Evolutionary conservation across 2,329 filamentous ascomycete genomes (phyloP).

Genomic region (Orbilia ellipsospora): DNA sequence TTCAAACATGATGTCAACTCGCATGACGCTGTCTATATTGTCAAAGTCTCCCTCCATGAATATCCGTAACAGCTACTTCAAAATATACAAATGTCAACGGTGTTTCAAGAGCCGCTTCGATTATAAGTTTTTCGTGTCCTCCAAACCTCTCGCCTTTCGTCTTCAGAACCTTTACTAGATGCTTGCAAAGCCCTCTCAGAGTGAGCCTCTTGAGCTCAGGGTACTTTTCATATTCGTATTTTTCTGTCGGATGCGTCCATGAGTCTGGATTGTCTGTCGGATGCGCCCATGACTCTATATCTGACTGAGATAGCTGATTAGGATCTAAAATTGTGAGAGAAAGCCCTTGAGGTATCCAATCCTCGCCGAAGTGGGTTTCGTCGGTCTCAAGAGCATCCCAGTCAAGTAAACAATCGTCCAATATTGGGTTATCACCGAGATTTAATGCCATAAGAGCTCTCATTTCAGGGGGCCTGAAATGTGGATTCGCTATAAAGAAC

Average conservation of each 20-base stretch:
- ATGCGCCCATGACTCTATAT: not conserved
- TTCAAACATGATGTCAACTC: too few relatives aligned
- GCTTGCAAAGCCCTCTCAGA: not conserved
- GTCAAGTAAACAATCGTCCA: not conserved
- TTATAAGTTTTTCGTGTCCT: not conserved
- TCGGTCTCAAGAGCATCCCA: not conserved
- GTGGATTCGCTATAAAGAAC: not conserved
- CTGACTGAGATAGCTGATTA: not conserved
- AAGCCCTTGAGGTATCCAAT: not conserved
- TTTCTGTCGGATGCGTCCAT: not conserved
- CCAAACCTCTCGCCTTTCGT: not conserved
- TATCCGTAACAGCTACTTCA: slow-evolving; percentile 1
- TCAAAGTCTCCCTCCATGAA: not conserved
- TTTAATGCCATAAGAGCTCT: not conserved
- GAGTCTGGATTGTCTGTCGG: not conserved
- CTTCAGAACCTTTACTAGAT: not conserved
- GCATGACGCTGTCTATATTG: too few relatives aligned
- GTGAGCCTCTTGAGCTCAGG: not conserved
- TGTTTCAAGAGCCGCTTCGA: not conserved
- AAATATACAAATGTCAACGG: not conserved
- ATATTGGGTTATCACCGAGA: not conserved
- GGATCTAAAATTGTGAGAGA: not conserved
- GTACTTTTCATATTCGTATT: not conserved
- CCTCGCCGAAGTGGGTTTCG: not conserved
- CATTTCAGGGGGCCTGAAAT: not conserved